These are phyloP conservation scores for Arachis monticola DNA, from an alignment of 331 rosid genomes.

Conservation along the genomic window DNA sequence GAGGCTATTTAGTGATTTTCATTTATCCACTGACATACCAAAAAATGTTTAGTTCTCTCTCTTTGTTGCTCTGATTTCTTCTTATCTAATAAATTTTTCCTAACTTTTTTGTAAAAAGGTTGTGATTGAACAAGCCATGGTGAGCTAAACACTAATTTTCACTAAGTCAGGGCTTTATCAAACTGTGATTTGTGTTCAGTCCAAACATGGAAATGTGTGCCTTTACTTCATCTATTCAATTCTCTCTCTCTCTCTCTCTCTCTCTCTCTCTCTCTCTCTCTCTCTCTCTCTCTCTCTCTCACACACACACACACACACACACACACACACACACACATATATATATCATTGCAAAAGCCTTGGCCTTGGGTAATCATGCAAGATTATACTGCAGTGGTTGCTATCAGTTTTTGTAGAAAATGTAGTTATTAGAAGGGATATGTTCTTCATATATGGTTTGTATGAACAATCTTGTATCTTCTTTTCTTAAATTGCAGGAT, in stretches of 20 bases:
- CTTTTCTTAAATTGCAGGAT: constrained; percentile 58
- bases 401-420: constrained; percentile 2
- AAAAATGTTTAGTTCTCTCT: neutral
- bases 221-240: neutral
- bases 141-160: constrained; percentile 22
- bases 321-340: too few relatives aligned
- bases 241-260: neutral
- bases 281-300: neutral
- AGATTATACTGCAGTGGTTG: neutral
- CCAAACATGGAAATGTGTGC: neutral
- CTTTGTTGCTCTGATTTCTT: neutral
- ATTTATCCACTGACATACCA: neutral
- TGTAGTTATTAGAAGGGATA: neutral
- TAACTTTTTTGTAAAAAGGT: neutral
- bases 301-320: neutral
- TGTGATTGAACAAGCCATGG: neutral
- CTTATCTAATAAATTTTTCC: neutral
- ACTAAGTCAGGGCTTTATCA: neutral
- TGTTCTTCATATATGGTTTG: constrained; percentile 19
- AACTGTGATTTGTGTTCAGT: neutral
- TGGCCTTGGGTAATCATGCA: neutral
- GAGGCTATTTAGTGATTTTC: neutral
- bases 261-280: too few relatives aligned
- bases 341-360: neutral
- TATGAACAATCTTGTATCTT: neutral